These are phyloP conservation scores for Mycena olivaceomarginata DNA, from an alignment of 768 basidiomycete genomes.

Conservation along the genomic window DNA sequence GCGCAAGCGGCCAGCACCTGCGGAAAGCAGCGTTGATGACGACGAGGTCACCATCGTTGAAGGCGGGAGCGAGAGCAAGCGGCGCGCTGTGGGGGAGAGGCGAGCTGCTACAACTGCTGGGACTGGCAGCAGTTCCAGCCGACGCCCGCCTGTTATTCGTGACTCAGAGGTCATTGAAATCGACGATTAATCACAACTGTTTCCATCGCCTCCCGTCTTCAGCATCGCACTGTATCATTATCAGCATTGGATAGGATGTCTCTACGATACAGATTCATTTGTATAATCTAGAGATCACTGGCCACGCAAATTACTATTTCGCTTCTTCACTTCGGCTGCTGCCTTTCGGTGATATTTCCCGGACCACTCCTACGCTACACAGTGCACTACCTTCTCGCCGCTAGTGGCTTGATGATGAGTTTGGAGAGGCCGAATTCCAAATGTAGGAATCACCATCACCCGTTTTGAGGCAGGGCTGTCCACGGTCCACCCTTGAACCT, in stretches of 20 bases:
- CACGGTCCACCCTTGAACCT: no score
- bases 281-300: not conserved
- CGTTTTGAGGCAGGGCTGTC: no score
- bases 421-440: no score
- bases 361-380: no score
- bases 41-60: slow-evolving; percentile 11
- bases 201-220: not conserved
- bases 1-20: slow-evolving; percentile 56
- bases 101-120: not conserved
- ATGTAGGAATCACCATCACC: no score
- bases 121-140: slow-evolving; percentile 21
- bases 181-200: slow-evolving; percentile 56
- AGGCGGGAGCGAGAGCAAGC: slow-evolving; percentile 39
- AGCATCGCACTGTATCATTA: slow-evolving; percentile 33
- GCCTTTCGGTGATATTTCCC: no score
- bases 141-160: slow-evolving; percentile 35
- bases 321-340: not conserved
- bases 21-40: slow-evolving; percentile 55
- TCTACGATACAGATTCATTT: slow-evolving; percentile 10
- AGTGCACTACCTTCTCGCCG: no score
- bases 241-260: slow-evolving; percentile 10
- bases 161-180: slow-evolving; percentile 67
- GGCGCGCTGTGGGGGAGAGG: slow-evolving; percentile 44
- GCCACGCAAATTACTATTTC: not conserved
- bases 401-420: no score